Conservation (phyloP, 2,329 filamentous ascomycete genomes). For the Fusarium sp. region DNA sequence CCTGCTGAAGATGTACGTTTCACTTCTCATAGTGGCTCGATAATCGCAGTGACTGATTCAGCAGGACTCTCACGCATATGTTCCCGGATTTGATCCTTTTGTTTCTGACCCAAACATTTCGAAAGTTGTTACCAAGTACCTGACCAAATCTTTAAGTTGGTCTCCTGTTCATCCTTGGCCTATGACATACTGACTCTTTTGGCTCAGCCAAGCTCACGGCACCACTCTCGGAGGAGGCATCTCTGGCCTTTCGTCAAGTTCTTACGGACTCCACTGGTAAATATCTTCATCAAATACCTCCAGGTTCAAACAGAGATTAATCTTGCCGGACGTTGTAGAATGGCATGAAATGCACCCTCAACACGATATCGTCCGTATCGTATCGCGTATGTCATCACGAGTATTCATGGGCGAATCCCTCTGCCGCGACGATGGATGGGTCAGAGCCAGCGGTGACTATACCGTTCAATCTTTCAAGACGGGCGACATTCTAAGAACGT, state of each 20-base stretch:
- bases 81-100: neutral
- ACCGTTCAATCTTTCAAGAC: conserved; percentile 52
- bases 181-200: neutral
- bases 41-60: neutral
- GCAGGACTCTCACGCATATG: conserved; percentile 1
- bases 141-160: neutral
- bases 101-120: fast-evolving
- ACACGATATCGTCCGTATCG: neutral
- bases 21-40: neutral
- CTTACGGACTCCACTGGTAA: neutral
- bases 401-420: conserved; percentile 53
- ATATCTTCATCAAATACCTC: fast-evolving
- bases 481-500: conserved; percentile 46
- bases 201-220: neutral
- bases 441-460: conserved; percentile 57
- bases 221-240: neutral
- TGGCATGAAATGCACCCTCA: neutral
- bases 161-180: fast-evolving
- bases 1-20: neutral
- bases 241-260: neutral
- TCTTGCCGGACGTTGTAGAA: neutral
- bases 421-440: conserved; percentile 56
- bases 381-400: conserved; percentile 39
- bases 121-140: neutral
- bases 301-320: neutral